A percentile compares a stretch with the other conserved stretches of the same genome.
phyloP scores from a whole-genome alignment of 2,329 filamentous ascomycete species.

The Paracorniculantispora psalliotae region DNA sequence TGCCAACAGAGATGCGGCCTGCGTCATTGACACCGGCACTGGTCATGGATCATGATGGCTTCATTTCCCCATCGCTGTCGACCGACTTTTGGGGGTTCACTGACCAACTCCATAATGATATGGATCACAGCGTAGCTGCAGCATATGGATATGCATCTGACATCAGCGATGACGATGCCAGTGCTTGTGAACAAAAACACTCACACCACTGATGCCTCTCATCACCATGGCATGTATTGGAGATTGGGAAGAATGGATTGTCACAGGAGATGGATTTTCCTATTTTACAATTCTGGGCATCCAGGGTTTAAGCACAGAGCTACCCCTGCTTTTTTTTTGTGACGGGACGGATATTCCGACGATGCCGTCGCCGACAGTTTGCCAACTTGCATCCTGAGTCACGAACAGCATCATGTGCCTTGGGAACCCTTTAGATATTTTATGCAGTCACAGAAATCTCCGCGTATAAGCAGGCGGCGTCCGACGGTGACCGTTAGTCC shows the following conservation, averaged over 20 bases:
- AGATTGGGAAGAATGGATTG: background rate
- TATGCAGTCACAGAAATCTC: too few relatives aligned
- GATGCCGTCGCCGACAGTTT: background rate
- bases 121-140: background rate
- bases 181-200: background rate
- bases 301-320: too few relatives aligned
- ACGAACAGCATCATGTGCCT: background rate
- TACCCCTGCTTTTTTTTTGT: too few relatives aligned
- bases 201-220: background rate
- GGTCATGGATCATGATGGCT: too few relatives aligned
- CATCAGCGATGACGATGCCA: slow-evolving; percentile 2
- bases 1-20: too few relatives aligned
- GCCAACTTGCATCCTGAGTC: background rate
- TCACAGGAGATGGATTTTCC: too few relatives aligned
- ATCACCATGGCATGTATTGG: background rate
- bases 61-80: background rate
- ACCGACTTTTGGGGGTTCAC: background rate
- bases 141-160: background rate
- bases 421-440: background rate
- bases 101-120: background rate
- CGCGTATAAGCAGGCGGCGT: too few relatives aligned
- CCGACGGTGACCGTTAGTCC: too few relatives aligned
- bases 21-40: too few relatives aligned
- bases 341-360: background rate
- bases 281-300: too few relatives aligned